phyloP scores from a whole-genome alignment of 306 rosid species.

The Hippophae gyantsensis region DNA sequence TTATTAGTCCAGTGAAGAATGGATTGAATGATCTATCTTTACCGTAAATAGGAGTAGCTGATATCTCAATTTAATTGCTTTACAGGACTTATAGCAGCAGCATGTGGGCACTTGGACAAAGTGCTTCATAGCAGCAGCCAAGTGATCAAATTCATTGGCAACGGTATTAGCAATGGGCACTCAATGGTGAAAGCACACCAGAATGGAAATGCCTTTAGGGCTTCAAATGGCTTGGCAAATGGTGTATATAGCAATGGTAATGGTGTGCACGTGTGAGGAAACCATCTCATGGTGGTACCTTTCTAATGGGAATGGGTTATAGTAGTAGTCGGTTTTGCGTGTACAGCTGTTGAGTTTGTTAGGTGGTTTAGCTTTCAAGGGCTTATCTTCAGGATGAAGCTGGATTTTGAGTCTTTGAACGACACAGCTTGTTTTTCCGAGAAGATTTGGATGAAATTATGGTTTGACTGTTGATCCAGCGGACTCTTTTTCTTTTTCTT shows the following conservation, averaged over 20 bases:
- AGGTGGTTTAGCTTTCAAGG: constrained; percentile 44
- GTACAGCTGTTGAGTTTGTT: constrained; percentile 77
- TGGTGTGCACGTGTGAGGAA: constrained; percentile 41
- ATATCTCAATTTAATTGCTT: not conserved
- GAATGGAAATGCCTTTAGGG: constrained; percentile 39
- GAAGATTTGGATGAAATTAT: constrained; percentile 41
- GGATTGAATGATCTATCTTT: no score
- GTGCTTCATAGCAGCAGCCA: constrained; percentile 26
- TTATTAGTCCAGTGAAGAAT: no score
- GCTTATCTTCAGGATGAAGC: constrained; percentile 32
- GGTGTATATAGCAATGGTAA: constrained; percentile 56
- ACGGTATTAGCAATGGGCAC: constrained; percentile 43
- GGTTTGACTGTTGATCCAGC: constrained; percentile 22
- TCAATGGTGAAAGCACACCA: constrained; percentile 29
- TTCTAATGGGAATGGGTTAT: constrained; percentile 27
- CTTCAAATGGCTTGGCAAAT: constrained; percentile 48
- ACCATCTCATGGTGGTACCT: constrained; percentile 8
- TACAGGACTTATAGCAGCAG: constrained; percentile 66
- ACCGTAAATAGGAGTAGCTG: not conserved
- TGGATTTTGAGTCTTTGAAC: constrained; percentile 46
- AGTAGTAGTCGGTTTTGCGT: constrained; percentile 38
- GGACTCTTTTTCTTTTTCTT: constrained; percentile 19
- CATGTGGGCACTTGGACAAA: constrained; percentile 36
- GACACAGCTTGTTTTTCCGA: constrained; percentile 43
- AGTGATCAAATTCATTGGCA: constrained; percentile 17